Evolutionary conservation across 805 yeast genomes (phyloP).

Genomic region (Priceomyces carsonii): DNA sequence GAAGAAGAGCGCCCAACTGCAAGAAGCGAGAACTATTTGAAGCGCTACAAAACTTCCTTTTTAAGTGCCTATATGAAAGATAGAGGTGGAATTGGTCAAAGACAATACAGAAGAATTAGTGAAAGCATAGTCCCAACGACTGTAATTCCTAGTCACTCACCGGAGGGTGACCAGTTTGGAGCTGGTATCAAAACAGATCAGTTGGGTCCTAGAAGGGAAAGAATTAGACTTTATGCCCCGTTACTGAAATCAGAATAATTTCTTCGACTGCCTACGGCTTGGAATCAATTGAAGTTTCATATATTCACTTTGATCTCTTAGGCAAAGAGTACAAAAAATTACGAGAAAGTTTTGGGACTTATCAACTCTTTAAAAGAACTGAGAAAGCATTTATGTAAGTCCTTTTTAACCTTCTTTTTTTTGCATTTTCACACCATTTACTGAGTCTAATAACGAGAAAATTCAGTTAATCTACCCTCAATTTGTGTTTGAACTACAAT

Average conservation of each 20-base stretch:
- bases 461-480: background rate
- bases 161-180: slow-evolving; percentile 41
- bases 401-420: slow-evolving; percentile 1
- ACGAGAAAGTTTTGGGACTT: background rate
- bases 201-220: slow-evolving; percentile 48
- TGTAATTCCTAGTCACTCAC: slow-evolving; percentile 43
- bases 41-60: slow-evolving; percentile 43
- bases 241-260: slow-evolving; percentile 7
- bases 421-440: slow-evolving; percentile 1
- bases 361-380: too few relatives aligned
- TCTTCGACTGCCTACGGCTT: background rate
- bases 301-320: background rate
- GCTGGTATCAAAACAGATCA: slow-evolving; percentile 43
- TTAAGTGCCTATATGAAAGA: slow-evolving; percentile 42
- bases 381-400: too few relatives aligned
- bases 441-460: background rate
- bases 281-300: background rate
- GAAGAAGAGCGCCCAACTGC: slow-evolving; percentile 30
- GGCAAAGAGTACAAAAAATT: background rate
- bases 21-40: slow-evolving; percentile 38
- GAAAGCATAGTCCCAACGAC: slow-evolving; percentile 30
- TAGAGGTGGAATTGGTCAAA: slow-evolving; percentile 48
- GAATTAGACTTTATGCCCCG: slow-evolving; percentile 42
- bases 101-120: slow-evolving; percentile 35
- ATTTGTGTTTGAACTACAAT: background rate